Evolutionary conservation across 2,329 filamentous ascomycete species (phyloP).

Genomic region (Ceratocystis diversiconidia): DNA sequence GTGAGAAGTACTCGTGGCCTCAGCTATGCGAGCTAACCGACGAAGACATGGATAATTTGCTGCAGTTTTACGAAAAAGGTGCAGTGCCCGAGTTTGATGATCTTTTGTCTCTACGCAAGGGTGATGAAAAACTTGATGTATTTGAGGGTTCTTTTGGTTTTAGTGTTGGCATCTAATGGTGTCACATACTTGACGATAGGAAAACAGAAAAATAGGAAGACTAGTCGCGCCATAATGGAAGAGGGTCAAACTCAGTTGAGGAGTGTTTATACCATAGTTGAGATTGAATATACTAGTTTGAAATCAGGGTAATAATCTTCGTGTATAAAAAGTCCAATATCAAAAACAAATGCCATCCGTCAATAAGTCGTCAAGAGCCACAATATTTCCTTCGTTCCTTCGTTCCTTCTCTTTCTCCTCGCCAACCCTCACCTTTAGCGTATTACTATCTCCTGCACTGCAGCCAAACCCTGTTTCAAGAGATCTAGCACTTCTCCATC

Average conservation of each 20-base stretch:
- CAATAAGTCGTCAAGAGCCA: neutral
- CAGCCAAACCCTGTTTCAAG: conserved; percentile 17
- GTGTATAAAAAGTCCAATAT: neutral
- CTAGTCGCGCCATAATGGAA: no score
- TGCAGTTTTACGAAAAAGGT: conserved; percentile 53
- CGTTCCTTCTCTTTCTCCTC: neutral
- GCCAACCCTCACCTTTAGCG: neutral
- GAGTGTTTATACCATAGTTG: no score
- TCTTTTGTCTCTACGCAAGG: conserved; percentile 39
- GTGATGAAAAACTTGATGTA: conserved; percentile 35
- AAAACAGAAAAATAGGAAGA: neutral
- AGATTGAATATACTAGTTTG: neutral
- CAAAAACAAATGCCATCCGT: conserved; percentile 5
- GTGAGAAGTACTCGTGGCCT: conserved; percentile 71
- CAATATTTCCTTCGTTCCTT: neutral
- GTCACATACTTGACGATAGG: neutral
- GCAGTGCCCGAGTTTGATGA: conserved; percentile 42
- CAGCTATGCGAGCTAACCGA: conserved; percentile 73
- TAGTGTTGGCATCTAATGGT: conserved; percentile 32
- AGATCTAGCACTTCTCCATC: conserved; percentile 21
- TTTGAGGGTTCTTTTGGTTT: conserved; percentile 48
- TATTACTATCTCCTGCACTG: conserved; percentile 17
- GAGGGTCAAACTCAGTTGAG: no score
- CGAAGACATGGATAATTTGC: conserved; percentile 68
- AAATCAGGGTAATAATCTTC: neutral